Evolutionary conservation across 768 basidiomycete genomes (phyloP), one percentile per base, ranked within the genome.

Genomic region (Suillus spraguei): DNA sequence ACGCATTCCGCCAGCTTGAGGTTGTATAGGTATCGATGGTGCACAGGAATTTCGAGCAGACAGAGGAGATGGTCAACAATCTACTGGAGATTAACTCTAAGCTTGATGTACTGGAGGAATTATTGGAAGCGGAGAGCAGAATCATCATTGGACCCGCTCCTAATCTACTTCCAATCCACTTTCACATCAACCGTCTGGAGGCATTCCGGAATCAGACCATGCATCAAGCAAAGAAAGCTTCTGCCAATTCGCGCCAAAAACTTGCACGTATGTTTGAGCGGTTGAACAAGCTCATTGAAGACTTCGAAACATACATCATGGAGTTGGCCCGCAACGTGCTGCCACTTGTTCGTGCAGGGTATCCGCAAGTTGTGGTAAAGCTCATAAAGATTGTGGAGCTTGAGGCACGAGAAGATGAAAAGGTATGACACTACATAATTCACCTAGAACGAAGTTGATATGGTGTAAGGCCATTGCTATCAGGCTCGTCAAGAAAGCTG

Each of bases 21-120:
- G n/a, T n/a, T n/a, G 13, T 58, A 3, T 62, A 98, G 95, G 95
- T 97, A 3, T 98, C 97, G 6, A 87, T 92, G 81, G 92, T 99
- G 2, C 97, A 99, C 74, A 85, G 96, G 9, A 95, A 97, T 72
- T 96, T 99, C 68, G 87, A 94, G 66, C 92, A 92, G 61, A 97
- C 95, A 1, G 93, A 96, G 72, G 95, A 97, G 67, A 96, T 97
- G 88, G 91, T 98, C 67, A 88, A 89, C 68, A 97, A 96, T 70
- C 83, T 99, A 47, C 81, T 94, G n/a, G 91, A 92, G 59, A 97
- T 99, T 93, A 89, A 90, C 67, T 81, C 88, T 28, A 90, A 91
- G 72, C 85, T 99, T 17, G 88, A 91, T 67, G 77, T 85, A 65
- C 81, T 99, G 52, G 88, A 94, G 69, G 82, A 83, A 35, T 86